Evolutionary conservation across 2,329 filamentous ascomycete genomes (phyloP).

Genomic region (Alternaria dauci): DNA sequence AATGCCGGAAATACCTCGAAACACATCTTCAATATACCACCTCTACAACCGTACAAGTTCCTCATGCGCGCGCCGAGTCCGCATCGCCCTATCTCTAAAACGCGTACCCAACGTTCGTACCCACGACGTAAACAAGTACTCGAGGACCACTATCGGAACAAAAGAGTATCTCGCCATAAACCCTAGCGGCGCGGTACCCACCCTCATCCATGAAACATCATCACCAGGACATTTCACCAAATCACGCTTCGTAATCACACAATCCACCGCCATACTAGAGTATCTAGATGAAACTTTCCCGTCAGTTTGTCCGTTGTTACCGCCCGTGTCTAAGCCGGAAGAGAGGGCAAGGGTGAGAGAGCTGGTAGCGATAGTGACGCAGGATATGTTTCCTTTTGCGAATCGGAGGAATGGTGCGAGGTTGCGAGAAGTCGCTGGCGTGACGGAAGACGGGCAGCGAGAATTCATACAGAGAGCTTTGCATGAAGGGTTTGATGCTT

Average conservation of each 20-base stretch:
- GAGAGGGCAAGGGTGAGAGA: conserved; percentile 62
- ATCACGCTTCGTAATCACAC: background rate
- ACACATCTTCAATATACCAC: conserved; percentile 23
- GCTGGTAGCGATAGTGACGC: conserved; percentile 63
- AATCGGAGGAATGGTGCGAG: conserved; percentile 64
- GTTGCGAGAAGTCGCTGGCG: conserved; percentile 55
- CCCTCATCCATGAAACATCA: conserved; percentile 55
- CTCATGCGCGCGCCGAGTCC: conserved; percentile 68
- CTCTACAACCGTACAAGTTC: conserved; percentile 70
- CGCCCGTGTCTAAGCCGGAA: conserved; percentile 49
- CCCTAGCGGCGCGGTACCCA: conserved; percentile 52
- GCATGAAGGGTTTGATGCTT: conserved; percentile 63
- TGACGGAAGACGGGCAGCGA: conserved; percentile 11
- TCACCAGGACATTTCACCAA: conserved; percentile 45
- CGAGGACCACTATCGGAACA: conserved; percentile 53
- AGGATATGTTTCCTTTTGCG: conserved; percentile 68
- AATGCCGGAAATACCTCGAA: background rate
- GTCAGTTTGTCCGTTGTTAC: conserved; percentile 31
- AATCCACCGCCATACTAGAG: background rate
- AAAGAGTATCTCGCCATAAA: conserved; percentile 63
- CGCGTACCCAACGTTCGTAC: conserved; percentile 52
- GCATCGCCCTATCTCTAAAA: conserved; percentile 67
- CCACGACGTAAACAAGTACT: conserved; percentile 61
- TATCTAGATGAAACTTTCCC: background rate
- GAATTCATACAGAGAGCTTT: conserved; percentile 49